A percentile compares a stretch with the other conserved stretches of the same genome.
phyloP scores from a whole-genome alignment of 1,284 basidiomycete genomes.

The Ganoderma multipileum region DNA sequence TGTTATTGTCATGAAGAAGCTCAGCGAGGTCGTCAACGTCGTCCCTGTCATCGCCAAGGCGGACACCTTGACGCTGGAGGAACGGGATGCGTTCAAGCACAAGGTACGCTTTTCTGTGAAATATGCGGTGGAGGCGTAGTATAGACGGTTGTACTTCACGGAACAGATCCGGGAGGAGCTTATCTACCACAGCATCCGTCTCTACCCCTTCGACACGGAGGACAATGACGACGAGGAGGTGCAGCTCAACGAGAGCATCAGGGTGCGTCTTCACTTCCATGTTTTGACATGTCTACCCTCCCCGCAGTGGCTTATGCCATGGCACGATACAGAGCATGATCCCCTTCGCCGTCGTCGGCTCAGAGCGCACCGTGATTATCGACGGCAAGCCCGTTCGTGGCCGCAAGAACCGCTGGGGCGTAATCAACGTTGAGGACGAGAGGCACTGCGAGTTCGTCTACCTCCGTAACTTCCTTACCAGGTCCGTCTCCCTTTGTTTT shows the following conservation, averaged over 20 bases:
- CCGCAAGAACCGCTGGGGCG: conserved; percentile 97
- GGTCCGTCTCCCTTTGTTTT: conserved; percentile 50
- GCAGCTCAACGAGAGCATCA: conserved; percentile 89
- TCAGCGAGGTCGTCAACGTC: conserved; percentile 98
- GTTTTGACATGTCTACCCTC: conserved; percentile 1
- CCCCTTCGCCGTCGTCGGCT: conserved; percentile 97
- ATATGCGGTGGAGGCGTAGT: background rate
- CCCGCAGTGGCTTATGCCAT: background rate
- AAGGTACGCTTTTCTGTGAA: conserved; percentile 56
- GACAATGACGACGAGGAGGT: conserved; percentile 94
- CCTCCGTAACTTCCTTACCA: conserved; percentile 94
- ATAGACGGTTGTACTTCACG: background rate
- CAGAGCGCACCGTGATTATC: conserved; percentile 92
- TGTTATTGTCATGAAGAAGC: conserved; percentile 98
- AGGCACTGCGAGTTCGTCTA: conserved; percentile 98
- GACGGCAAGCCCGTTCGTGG: conserved; percentile 96
- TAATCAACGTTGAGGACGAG: conserved; percentile 97
- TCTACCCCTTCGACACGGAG: conserved; percentile 98
- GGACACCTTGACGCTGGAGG: conserved; percentile 94
- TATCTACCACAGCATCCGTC: conserved; percentile 90
- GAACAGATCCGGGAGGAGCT: conserved; percentile 90
- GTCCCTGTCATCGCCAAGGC: conserved; percentile 99
- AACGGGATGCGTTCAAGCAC: conserved; percentile 92
- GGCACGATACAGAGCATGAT: conserved; percentile 75
- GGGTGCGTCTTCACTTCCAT: conserved; percentile 59